Evolutionary conservation across 108 stramenopile species (phyloP), one percentile per base, ranked within the genome.

Genomic region (Aurantiochytrium sp.): DNA sequence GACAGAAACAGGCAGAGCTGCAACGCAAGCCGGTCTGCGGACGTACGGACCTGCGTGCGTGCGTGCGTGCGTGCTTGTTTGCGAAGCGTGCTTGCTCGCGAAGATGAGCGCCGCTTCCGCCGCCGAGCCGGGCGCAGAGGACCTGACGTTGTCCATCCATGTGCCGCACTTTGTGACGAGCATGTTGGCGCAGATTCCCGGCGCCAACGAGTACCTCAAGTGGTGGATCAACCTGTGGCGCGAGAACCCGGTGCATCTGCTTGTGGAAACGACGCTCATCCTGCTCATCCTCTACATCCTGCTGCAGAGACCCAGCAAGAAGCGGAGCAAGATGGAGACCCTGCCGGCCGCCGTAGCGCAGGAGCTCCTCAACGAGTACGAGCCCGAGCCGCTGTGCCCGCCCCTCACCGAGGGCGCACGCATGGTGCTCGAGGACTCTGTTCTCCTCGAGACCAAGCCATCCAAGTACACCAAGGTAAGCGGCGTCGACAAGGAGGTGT

Each of bases 181-280:
- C 49, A 23, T 83, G 45, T 45, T 83, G 76, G 49, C 19, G 18
- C 12, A 23, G 25, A 53, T 83, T 35, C 76, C 76, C n/a, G 45
- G 45, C n/a, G 76, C 76, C n/a, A 23, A 47, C n/a, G 51, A 47
- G 51, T 83, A 83, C 28, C 12, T 83, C 49, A 83, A 83, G 49
- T 98, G 98, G 98, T 97, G 97, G 97, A 89, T 90, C 60, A 91
- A 95, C 88, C 91, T 97, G 5, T 92, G 96, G 16, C 87, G 88
- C 3, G 95, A 95, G 44, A 95, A 96, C 88, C 98, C 98, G 4
- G 73, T 97, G 44, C 99, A 99, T 90, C 96, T 99, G 5, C 89
- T 97, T 5, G 95, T 99, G 44, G 99, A 99, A 94, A 99, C 98
- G 0, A 91, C 95, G 2, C 92, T 99, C 87, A 92, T 99, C 21